Evolutionary conservation across 306 rosid species (phyloP).

Genomic region (Pachyrhizus erosus): DNA sequence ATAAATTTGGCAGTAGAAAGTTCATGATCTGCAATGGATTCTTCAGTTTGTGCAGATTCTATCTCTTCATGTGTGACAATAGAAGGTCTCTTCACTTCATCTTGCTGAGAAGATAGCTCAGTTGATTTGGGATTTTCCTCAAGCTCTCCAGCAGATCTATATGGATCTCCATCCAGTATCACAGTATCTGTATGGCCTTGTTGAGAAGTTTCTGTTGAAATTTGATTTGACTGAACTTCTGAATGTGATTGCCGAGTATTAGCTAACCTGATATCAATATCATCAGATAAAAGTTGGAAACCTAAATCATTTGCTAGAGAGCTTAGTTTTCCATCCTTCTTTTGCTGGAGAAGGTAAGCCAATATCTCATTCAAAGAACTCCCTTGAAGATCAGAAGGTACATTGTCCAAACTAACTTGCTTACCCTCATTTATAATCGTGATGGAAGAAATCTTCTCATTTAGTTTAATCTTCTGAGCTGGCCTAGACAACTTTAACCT

Average conservation of each 20-base stretch:
- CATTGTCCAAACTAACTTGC: slow-evolving; percentile 66
- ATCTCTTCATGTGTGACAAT: slow-evolving; percentile 47
- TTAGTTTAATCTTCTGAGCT: slow-evolving; percentile 60
- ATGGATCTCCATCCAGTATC: slow-evolving; percentile 48
- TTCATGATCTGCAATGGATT: slow-evolving; percentile 46
- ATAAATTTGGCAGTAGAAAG: slow-evolving; percentile 45
- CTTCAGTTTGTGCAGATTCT: slow-evolving; percentile 49
- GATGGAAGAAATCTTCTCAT: slow-evolving; percentile 67
- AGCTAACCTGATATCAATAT: slow-evolving; percentile 67
- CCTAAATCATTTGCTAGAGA: slow-evolving; percentile 90
- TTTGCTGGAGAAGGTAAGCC: slow-evolving; percentile 60
- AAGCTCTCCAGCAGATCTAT: slow-evolving; percentile 50
- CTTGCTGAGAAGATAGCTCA: slow-evolving; percentile 49
- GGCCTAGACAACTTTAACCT: slow-evolving; percentile 63
- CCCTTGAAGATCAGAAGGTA: slow-evolving; percentile 63
- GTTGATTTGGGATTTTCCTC: slow-evolving; percentile 50
- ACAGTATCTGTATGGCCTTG: slow-evolving; percentile 49
- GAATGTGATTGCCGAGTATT: slow-evolving; percentile 48
- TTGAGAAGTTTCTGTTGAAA: slow-evolving; percentile 51
- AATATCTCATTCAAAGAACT: slow-evolving; percentile 80
- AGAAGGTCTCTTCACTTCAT: slow-evolving; percentile 51
- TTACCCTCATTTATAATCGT: slow-evolving; percentile 71
- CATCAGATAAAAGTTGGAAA: slow-evolving; percentile 92
- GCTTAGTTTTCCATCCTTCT: slow-evolving; percentile 69
- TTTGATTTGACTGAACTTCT: slow-evolving; percentile 59